Evolutionary conservation across 2,329 filamentous ascomycete species (phyloP).

Genomic region (Venturia oleaginea): DNA sequence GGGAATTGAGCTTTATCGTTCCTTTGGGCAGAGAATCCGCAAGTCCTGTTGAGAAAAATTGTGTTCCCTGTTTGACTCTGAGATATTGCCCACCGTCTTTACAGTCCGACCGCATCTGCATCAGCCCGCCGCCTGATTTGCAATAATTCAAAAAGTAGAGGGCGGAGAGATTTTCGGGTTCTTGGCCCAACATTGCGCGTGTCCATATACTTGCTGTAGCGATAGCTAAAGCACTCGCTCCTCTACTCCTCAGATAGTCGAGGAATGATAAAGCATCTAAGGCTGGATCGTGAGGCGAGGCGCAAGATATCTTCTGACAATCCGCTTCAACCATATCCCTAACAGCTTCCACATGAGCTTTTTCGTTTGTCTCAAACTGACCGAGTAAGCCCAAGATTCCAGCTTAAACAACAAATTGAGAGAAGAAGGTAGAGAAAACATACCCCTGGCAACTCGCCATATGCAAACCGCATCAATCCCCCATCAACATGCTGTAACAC

Average conservation of each 20-base stretch:
- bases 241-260: constrained; percentile 27
- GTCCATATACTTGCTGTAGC: constrained; percentile 37
- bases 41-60: constrained; percentile 11
- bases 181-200: constrained; percentile 42
- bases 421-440: not conserved
- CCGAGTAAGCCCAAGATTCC: not conserved
- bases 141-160: constrained; percentile 49
- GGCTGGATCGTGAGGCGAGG: constrained; percentile 11
- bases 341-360: constrained; percentile 24
- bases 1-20: constrained; percentile 22
- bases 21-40: constrained; percentile 24
- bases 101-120: constrained; percentile 44
- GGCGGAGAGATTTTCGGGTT: constrained; percentile 42
- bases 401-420: not conserved
- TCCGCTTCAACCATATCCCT: constrained; percentile 30
- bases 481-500: constrained; percentile 32
- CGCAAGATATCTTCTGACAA: constrained; percentile 27
- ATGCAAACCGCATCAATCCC: constrained; percentile 15
- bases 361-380: constrained; percentile 8
- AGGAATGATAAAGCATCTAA: constrained; percentile 33
- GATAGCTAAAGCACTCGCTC: constrained; percentile 25
- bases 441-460: constrained; percentile 19
- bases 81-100: constrained; percentile 46
- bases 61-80: constrained; percentile 40
- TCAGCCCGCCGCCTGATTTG: constrained; percentile 42